Conservation (phyloP, 148 eudicot species). For the Cornus controversa region DNA sequence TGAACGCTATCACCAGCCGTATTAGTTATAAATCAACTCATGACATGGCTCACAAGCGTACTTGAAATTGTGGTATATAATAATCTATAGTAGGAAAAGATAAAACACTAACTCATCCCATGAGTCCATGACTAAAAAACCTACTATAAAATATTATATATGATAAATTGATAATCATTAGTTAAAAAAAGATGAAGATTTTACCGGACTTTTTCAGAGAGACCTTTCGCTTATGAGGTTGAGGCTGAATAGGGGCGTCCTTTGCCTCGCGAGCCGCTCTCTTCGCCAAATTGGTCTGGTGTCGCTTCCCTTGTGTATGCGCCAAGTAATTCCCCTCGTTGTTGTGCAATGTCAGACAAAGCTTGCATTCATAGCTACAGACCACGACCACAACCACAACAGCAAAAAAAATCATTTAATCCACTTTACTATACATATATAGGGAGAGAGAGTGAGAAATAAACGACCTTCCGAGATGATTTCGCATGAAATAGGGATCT, state of each 20-base stretch:
- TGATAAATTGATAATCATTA: too few relatives aligned
- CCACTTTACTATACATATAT: not conserved
- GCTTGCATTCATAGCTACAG: conserved; percentile 87
- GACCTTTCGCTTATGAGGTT: conserved; percentile 83
- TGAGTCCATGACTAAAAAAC: too few relatives aligned
- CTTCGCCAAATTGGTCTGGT: conserved; percentile 95
- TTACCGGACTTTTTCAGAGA: conserved; percentile 58
- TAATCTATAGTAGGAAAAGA: not conserved
- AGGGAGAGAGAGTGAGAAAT: conserved; percentile 4
- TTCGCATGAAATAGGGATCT: conserved; percentile 98
- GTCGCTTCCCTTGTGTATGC: conserved; percentile 95
- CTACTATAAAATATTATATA: too few relatives aligned
- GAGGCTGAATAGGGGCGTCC: conserved; percentile 96
- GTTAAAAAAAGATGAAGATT: not conserved
- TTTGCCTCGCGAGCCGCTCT: conserved; percentile 98
- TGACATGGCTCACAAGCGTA: not conserved
- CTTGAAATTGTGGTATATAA: not conserved
- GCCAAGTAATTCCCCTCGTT: conserved; percentile 99
- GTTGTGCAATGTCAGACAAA: conserved; percentile 87
- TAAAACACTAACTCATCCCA: too few relatives aligned
- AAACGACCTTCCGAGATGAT: conserved; percentile 79
- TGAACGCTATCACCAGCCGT: not conserved
- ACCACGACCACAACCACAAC: not conserved
- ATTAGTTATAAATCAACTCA: not conserved
- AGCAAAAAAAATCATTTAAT: not conserved